These are phyloP conservation scores for Chaetomium cochliodes DNA, from an alignment of 495 filamentous ascomycete species.

Conservation along the genomic window DNA sequence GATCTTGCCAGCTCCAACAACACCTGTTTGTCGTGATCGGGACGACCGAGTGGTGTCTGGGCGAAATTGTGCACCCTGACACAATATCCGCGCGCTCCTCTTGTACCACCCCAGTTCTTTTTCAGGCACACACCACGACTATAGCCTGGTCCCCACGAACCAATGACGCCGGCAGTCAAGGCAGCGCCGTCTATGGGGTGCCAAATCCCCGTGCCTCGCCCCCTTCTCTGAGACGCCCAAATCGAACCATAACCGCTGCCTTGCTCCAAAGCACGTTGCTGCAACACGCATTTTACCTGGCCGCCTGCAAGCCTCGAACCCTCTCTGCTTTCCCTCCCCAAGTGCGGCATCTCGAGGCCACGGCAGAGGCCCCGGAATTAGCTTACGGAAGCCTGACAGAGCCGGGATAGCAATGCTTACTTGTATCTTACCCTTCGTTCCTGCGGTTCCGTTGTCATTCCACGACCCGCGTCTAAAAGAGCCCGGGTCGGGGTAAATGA, in stretches of 20 bases:
- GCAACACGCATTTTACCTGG: neutral
- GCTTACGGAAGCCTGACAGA: conserved; percentile 21
- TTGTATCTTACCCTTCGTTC: neutral
- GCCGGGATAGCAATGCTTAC: conserved; percentile 3
- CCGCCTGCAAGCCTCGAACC: neutral
- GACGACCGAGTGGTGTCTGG: neutral
- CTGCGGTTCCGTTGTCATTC: conserved; percentile 10
- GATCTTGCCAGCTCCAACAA: neutral
- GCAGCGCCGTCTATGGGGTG: conserved; percentile 23
- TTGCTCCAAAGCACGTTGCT: conserved; percentile 14
- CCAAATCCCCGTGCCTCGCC: conserved; percentile 9
- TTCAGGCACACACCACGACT: conserved; percentile 28
- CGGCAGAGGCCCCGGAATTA: neutral
- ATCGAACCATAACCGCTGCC: conserved; percentile 16
- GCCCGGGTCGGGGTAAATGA: conserved; percentile 6
- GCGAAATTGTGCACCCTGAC: conserved; percentile 23
- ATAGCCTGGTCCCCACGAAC: conserved; percentile 30
- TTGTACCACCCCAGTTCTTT: conserved; percentile 30
- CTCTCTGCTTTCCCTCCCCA: neutral
- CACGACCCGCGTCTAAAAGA: conserved; percentile 6
- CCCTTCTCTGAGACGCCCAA: conserved; percentile 26
- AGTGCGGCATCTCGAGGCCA: conserved; percentile 8
- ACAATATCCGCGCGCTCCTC: conserved; percentile 31
- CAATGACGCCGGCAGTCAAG: conserved; percentile 23
- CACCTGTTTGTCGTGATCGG: neutral